A percentile compares a stretch with the other conserved stretches of the same genome.
Evolutionary conservation across 2,329 filamentous ascomycete species (phyloP).

Genomic region (Dactylellina cionopaga): DNA sequence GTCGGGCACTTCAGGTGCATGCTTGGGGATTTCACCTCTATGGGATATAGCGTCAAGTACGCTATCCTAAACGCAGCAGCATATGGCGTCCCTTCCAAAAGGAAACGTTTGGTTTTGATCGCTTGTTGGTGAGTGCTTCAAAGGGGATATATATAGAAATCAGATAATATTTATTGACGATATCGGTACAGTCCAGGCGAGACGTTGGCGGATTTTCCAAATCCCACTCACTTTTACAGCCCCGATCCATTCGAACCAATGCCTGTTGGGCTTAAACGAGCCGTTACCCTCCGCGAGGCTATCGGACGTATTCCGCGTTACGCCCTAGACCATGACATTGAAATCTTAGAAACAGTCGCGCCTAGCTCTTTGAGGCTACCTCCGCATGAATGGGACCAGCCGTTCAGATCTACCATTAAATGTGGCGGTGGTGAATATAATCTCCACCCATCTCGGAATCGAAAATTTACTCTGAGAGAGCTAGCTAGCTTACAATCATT

Average conservation of each 20-base stretch:
- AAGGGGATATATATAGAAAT: not conserved
- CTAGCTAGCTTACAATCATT: constrained; percentile 77
- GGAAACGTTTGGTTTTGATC: constrained; percentile 66
- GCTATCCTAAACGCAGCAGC: constrained; percentile 66
- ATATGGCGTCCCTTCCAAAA: constrained; percentile 65
- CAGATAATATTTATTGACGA: not conserved
- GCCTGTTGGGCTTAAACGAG: constrained; percentile 54
- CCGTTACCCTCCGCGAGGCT: constrained; percentile 62
- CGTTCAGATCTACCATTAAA: constrained; percentile 68
- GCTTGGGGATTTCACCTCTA: constrained; percentile 71
- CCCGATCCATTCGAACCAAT: constrained; percentile 58
- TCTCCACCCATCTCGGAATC: constrained; percentile 72
- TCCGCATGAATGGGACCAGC: constrained; percentile 54
- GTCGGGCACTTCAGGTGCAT: constrained; percentile 69
- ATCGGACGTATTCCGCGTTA: constrained; percentile 62
- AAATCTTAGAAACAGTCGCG: constrained; percentile 54
- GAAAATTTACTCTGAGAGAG: constrained; percentile 75
- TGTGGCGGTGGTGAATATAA: constrained; percentile 70
- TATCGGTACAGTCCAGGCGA: constrained; percentile 72
- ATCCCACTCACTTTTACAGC: constrained; percentile 67
- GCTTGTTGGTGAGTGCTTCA: constrained; percentile 64
- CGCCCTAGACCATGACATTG: constrained; percentile 59
- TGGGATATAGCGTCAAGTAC: constrained; percentile 78
- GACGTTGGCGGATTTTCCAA: constrained; percentile 72
- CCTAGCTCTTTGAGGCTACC: constrained; percentile 59